phyloP scores from a whole-genome alignment of 768 basidiomycete species.

The Amanita subjunquillea region DNA sequence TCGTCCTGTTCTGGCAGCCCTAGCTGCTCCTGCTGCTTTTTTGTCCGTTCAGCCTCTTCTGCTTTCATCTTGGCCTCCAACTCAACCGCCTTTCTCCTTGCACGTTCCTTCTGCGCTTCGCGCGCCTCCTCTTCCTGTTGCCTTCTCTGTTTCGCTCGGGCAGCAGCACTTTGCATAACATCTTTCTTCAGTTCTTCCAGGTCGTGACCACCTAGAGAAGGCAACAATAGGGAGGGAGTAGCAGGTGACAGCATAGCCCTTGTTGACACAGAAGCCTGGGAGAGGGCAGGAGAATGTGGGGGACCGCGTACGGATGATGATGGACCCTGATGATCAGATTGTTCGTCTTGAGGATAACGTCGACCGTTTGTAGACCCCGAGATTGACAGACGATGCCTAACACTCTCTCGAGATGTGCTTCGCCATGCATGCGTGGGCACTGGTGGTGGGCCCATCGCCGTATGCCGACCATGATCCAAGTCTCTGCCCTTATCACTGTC shows the following conservation, averaged over 20 bases:
- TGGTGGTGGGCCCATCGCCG: conserved; percentile 44
- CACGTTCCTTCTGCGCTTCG: conserved; percentile 71
- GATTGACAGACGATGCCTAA: conserved; percentile 40
- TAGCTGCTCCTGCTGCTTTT: conserved; percentile 13
- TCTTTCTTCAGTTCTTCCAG: conserved; percentile 63
- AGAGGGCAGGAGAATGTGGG: conserved; percentile 34
- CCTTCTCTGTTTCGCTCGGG: conserved; percentile 68
- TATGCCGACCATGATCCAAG: conserved; percentile 14
- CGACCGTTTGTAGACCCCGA: conserved; percentile 21
- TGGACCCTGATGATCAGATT: conserved; percentile 17
- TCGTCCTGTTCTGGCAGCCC: conserved; percentile 4
- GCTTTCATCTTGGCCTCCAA: conserved; percentile 58
- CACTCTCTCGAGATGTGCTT: conserved; percentile 25
- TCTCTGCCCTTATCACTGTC: conserved; percentile 16
- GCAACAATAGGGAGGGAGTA: conserved; percentile 17
- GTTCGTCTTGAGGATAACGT: conserved; percentile 18
- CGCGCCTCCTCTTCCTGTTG: conserved; percentile 80
- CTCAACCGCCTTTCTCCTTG: conserved; percentile 69
- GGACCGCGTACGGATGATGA: conserved; percentile 18
- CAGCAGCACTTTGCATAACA: conserved; percentile 78
- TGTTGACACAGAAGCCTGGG: conserved; percentile 25
- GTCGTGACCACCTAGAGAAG: conserved; percentile 28
- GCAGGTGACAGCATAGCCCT: conserved; percentile 24
- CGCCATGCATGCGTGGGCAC: conserved; percentile 28
- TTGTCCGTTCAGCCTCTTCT: conserved; percentile 12